Conservation (phyloP, 371 early-diverging fungal species). For the Amoeboaphelidium occidentale region DNA sequence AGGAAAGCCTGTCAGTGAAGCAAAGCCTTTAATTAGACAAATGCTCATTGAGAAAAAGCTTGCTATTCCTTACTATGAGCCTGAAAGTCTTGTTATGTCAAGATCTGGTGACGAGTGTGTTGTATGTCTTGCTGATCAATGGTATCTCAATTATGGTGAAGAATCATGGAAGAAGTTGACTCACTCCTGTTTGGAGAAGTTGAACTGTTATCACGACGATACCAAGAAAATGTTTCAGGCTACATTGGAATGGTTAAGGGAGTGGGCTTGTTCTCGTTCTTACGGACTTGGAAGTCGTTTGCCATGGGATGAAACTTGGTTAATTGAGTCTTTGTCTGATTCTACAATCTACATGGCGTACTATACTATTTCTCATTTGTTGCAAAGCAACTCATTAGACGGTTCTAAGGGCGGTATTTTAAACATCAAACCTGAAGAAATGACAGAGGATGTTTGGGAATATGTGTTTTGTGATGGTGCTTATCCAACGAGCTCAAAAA, state of each 20-base stretch:
- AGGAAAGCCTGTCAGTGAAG: constrained; percentile 70
- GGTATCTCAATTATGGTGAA: constrained; percentile 99
- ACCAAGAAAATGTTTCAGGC: constrained; percentile 67
- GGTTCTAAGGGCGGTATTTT: constrained; percentile 59
- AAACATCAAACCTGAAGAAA: constrained; percentile 49
- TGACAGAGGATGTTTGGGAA: constrained; percentile 92
- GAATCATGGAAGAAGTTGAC: constrained; percentile 62
- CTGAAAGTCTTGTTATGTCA: constrained; percentile 82
- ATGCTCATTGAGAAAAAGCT: constrained; percentile 35
- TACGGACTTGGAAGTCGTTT: constrained; percentile 93
- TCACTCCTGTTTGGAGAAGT: constrained; percentile 36
- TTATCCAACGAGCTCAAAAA: constrained; percentile 21
- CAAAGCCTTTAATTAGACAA: constrained; percentile 59
- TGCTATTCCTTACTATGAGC: constrained; percentile 85
- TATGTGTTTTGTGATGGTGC: constrained; percentile 57
- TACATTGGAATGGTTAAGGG: constrained; percentile 84
- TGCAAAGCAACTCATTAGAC: constrained; percentile 62
- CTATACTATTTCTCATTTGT: constrained; percentile 90
- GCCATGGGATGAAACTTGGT: constrained; percentile 89
- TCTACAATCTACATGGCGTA: constrained; percentile 99
- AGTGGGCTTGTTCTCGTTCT: constrained; percentile 97
- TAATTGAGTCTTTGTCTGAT: constrained; percentile 98
- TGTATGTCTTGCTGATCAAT: constrained; percentile 94
- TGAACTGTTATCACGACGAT: constrained; percentile 66
- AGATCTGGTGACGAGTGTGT: constrained; percentile 97